A percentile compares a stretch with the other conserved stretches of the same genome.
These are phyloP conservation scores for Aspergillus sclerotiicarbonarius DNA, from an alignment of 495 filamentous ascomycete species.

Conservation along the genomic window DNA sequence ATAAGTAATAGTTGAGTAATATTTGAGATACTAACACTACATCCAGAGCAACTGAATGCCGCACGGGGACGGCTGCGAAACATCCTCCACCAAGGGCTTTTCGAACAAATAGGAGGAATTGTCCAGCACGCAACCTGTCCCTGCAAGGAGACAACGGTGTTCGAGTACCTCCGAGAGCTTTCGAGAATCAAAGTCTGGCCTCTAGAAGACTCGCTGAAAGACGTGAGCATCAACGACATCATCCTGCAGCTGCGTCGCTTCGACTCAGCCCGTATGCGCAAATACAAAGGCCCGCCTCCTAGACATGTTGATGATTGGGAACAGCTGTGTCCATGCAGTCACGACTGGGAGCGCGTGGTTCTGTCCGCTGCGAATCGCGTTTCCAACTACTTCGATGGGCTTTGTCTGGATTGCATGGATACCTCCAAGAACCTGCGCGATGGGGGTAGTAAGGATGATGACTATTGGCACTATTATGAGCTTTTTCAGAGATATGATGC, in stretches of 20 bases:
- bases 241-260: neutral
- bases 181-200: constrained; percentile 3
- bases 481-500: neutral
- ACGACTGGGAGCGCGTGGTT: neutral
- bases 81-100: constrained; percentile 4
- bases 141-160: constrained; percentile 1
- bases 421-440: neutral
- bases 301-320: neutral
- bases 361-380: neutral
- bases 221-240: neutral
- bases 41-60: constrained; percentile 8
- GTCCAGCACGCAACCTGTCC: neutral
- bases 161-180: constrained; percentile 2
- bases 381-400: neutral
- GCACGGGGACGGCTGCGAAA: constrained; percentile 4
- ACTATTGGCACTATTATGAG: neutral
- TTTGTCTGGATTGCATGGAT: constrained; percentile 10
- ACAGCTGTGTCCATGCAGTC: neutral
- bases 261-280: neutral
- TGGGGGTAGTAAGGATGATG: neutral
- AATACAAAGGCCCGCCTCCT: neutral
- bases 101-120: neutral
- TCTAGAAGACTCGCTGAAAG: neutral
- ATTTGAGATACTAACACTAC: neutral
- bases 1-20: neutral